Evolutionary conservation across 1,284 basidiomycete genomes (phyloP).

Genomic region (Trichosporon asahii): DNA sequence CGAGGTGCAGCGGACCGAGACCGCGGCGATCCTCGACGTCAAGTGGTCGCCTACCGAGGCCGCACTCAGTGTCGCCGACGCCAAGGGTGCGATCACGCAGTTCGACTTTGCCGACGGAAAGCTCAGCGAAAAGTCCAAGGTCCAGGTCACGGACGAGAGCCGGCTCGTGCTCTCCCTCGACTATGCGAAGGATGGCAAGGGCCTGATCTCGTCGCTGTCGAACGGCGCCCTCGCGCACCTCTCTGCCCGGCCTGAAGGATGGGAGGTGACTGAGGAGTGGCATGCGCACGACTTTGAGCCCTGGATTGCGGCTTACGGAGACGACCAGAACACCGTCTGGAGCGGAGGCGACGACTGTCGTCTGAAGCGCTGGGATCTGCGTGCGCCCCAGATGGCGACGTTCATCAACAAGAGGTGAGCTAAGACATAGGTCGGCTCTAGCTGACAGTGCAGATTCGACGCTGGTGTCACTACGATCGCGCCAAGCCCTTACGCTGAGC

Average conservation of each 20-base stretch:
- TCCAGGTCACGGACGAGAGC: constrained; percentile 6
- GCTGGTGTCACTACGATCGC: constrained; percentile 92
- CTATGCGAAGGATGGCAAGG: constrained; percentile 45
- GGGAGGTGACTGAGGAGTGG: constrained; percentile 61
- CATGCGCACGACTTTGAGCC: constrained; percentile 89
- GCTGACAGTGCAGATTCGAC: constrained; percentile 63
- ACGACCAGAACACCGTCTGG: constrained; percentile 77
- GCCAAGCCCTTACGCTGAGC: constrained; percentile 71
- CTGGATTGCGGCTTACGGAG: constrained; percentile 89
- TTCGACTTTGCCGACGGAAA: background rate
- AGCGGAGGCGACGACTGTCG: constrained; percentile 92
- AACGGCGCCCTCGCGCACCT: constrained; percentile 68
- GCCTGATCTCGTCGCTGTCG: constrained; percentile 72
- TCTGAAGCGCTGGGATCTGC: constrained; percentile 86
- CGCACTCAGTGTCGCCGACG: constrained; percentile 70
- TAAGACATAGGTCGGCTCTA: background rate
- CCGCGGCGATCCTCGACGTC: constrained; percentile 83
- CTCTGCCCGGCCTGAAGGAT: constrained; percentile 52
- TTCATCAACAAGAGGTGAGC: constrained; percentile 70
- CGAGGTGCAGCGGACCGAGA: constrained; percentile 65
- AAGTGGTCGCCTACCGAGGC: constrained; percentile 67
- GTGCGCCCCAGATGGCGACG: constrained; percentile 63
- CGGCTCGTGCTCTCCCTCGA: constrained; percentile 72
- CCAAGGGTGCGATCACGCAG: constrained; percentile 54
- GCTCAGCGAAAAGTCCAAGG: background rate